phyloP scores from a whole-genome alignment of 768 basidiomycete genomes.

The Amanita exitialis region DNA sequence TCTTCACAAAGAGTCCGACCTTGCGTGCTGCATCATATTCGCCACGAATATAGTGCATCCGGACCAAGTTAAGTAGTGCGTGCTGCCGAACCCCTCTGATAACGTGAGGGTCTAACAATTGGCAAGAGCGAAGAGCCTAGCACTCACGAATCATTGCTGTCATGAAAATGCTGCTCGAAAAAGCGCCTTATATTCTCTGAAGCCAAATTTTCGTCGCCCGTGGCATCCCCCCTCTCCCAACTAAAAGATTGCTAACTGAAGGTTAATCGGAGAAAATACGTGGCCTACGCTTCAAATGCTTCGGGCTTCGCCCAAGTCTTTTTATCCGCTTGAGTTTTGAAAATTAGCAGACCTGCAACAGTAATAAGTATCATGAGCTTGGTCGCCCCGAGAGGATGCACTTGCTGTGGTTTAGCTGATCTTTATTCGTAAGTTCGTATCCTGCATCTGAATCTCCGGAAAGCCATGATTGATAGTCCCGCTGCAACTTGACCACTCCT shows the following conservation, averaged over 20 bases:
- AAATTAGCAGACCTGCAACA: constrained; percentile 40
- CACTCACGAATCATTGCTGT: constrained; percentile 70
- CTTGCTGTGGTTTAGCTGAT: constrained; percentile 38
- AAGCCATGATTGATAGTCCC: constrained; percentile 60
- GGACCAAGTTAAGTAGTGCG: constrained; percentile 66
- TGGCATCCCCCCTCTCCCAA: constrained; percentile 54
- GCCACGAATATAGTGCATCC: constrained; percentile 64
- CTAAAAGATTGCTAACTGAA: constrained; percentile 23
- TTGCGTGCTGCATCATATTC: constrained; percentile 63
- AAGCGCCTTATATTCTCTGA: constrained; percentile 66
- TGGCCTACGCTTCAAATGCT: constrained; percentile 47
- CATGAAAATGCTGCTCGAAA: constrained; percentile 82
- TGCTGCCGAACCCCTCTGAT: constrained; percentile 70
- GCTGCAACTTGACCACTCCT: constrained; percentile 55
- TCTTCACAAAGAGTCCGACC: constrained; percentile 23
- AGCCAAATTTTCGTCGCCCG: constrained; percentile 62
- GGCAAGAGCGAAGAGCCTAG: not conserved
- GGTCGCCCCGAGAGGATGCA: not conserved
- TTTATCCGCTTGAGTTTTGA: constrained; percentile 56
- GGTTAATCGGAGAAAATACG: not conserved
- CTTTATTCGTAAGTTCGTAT: constrained; percentile 40
- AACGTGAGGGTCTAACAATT: not conserved
- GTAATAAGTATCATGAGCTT: not conserved
- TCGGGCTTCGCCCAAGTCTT: constrained; percentile 56
- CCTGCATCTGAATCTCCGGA: constrained; percentile 35